Evolutionary conservation across 768 basidiomycete genomes (phyloP), one percentile per base, ranked within the genome.

Genomic region (Hygrophoropsis aurantiaca): DNA sequence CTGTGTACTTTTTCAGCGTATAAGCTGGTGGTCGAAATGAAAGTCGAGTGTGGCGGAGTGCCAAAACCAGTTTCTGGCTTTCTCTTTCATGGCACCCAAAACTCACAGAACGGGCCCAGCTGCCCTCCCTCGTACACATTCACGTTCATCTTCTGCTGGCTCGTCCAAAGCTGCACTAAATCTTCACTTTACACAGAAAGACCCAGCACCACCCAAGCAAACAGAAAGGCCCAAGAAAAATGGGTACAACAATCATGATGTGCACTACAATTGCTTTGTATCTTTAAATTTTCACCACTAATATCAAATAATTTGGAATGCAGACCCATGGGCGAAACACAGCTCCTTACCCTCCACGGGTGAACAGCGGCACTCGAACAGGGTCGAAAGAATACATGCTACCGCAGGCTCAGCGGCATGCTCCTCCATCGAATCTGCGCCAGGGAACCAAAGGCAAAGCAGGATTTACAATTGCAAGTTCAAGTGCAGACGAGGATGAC

Each of bases 181-280:
- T 58, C 73, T 87, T 11, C 84, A 85, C 37, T 73, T 87, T 48
- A 87, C 87, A 0, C 81, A 84, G 69, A 85, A 82, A 54, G 85
- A 86, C 21, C 57, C 68, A 19, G 58, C 58, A 3, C 62, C 63
- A 6, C 66, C 64, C 45, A 75, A 73, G 61, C 70, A 71, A 38
- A 40, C 65, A n/a, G 80, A 83, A 53, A 82, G 77, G 67, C 50
- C 62, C 32, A 82, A 77, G 72, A 82, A 78, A 68, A 66, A 62
- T 45, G 62, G 60, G 11, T 50, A 61, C 52, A n/a, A n/a, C 27
- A 58, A 51, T 40, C 66, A 73, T 58, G 80, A 82, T 50, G 80
- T 84, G 57, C 50, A 73, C 66, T 46, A 42, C 48, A 24, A 24
- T 30, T 40, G 40, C 19, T 48, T 34, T 25, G n/a, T n/a, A 23